Evolutionary conservation across 2,329 filamentous ascomycete genomes (phyloP), one percentile per base, ranked within the genome.

Genomic region (Sporothrix phasma): DNA sequence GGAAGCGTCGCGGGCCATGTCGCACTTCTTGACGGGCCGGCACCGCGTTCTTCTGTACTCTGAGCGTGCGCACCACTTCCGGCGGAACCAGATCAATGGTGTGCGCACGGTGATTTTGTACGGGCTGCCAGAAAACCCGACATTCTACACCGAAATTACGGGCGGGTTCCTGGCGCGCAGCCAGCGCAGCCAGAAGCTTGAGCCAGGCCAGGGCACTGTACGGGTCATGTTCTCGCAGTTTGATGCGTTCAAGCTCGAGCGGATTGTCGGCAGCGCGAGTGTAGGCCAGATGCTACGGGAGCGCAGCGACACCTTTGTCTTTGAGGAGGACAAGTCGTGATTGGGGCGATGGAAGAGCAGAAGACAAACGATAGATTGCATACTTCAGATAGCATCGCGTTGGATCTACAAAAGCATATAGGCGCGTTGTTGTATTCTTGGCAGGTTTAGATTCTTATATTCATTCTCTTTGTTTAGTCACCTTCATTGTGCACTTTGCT

Each of bases 21-120:
- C 89, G 13, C 90, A 97, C 73, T 97, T 99, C 76, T 78, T 91
- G 68, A 88, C 80, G 45, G 94, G 92, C 5, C 82, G 92, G 17
- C 89, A 97, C 73, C 85, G 85, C 22, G 82, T 97, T 19, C 76
- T 99, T 45, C 79, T 99, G 17, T 99, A 97, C 76, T 95, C 92
- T 1, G 93, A 96, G 74, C 87, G 94, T 65, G 90, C 92, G n/a
- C 94, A 99, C 76, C 94, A 99, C 75, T 97, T 97, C 80, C 86
- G 91, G 59, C 83, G 94, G n/a, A 92, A 94, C 72, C 83, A 84
- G 69, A 81, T 99, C 62, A 83, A 85, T 41, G 94, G 94, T 24
- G 91, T 94, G 15, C 87, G 87, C 74, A 82, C 87, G 46, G 84
- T 97, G n/a, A 82, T 97, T 61, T 88, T 96, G 80, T 70, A 97